Percentiles rank a stretch among this genome's conserved stretches.
These are phyloP conservation scores for Aquilaria agallochum DNA, from an alignment of 441 rosid species.

Conservation along the genomic window DNA sequence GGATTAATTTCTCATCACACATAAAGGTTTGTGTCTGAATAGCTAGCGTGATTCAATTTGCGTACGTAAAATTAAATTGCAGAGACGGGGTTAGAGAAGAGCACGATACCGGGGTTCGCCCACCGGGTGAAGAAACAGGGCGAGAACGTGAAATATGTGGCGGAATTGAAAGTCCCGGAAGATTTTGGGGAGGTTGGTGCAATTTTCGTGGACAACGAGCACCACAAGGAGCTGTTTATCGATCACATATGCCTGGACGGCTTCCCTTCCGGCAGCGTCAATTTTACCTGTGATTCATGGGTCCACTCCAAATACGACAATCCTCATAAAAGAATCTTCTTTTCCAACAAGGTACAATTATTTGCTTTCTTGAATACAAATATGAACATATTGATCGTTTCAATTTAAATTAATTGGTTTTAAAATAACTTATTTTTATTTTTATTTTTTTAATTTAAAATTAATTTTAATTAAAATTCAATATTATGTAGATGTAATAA, in stretches of 20 bases:
- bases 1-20: neutral
- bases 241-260: slow-evolving; percentile 39
- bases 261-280: slow-evolving; percentile 26
- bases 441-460: too few relatives aligned
- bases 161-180: slow-evolving; percentile 36
- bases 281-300: slow-evolving; percentile 48
- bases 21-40: neutral
- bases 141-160: slow-evolving; percentile 33
- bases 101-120: slow-evolving; percentile 40
- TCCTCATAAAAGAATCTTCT: slow-evolving; percentile 44
- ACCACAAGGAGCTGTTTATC: slow-evolving; percentile 44
- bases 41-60: neutral
- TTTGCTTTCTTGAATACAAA: too few relatives aligned
- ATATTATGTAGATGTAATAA: too few relatives aligned
- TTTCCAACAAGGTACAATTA: slow-evolving; percentile 39
- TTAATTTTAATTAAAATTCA: too few relatives aligned
- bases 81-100: slow-evolving; percentile 37
- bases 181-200: slow-evolving; percentile 61
- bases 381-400: too few relatives aligned
- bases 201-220: slow-evolving; percentile 47
- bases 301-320: slow-evolving; percentile 37
- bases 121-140: slow-evolving; percentile 16
- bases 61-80: neutral
- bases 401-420: too few relatives aligned
- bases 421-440: too few relatives aligned